Evolutionary conservation across 371 early-diverging fungal species (phyloP).

Genomic region (Racocetra persica): DNA sequence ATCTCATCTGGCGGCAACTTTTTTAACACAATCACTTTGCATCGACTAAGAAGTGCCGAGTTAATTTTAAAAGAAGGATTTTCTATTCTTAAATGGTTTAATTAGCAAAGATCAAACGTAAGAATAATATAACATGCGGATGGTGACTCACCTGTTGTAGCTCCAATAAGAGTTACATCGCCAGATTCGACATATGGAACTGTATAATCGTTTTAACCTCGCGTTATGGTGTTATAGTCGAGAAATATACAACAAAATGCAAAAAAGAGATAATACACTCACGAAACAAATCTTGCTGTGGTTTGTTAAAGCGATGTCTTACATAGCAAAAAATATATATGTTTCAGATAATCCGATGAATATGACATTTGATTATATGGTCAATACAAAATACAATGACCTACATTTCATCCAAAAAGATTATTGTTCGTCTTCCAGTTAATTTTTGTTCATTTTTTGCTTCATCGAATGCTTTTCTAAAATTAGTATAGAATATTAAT

Average conservation of each 20-base stretch:
- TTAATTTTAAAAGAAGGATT: constrained; percentile 91
- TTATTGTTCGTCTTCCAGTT: constrained; percentile 70
- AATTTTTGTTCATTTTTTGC: constrained; percentile 64
- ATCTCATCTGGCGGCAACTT: constrained; percentile 66
- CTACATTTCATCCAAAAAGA: constrained; percentile 87
- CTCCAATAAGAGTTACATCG: constrained; percentile 78
- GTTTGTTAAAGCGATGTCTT: constrained; percentile 84
- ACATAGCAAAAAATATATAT: background rate
- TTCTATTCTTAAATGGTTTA: constrained; percentile 73
- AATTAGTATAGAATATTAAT: constrained; percentile 9
- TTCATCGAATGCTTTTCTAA: constrained; percentile 74
- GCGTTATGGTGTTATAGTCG: background rate
- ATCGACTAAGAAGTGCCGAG: constrained; percentile 81
- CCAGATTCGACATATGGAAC: constrained; percentile 84
- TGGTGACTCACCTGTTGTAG: constrained; percentile 41
- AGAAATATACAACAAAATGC: too few species aligned
- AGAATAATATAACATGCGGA: background rate
- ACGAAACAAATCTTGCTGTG: constrained; percentile 85
- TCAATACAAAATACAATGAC: background rate
- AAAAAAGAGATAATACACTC: background rate
- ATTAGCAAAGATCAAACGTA: background rate
- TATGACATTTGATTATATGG: background rate
- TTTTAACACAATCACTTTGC: constrained; percentile 79
- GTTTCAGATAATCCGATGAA: background rate
- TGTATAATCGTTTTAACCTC: background rate